Evolutionary conservation across 2,329 filamentous ascomycete genomes (phyloP), one percentile per base, ranked within the genome.

Genomic region (Paecilomyces sp.): DNA sequence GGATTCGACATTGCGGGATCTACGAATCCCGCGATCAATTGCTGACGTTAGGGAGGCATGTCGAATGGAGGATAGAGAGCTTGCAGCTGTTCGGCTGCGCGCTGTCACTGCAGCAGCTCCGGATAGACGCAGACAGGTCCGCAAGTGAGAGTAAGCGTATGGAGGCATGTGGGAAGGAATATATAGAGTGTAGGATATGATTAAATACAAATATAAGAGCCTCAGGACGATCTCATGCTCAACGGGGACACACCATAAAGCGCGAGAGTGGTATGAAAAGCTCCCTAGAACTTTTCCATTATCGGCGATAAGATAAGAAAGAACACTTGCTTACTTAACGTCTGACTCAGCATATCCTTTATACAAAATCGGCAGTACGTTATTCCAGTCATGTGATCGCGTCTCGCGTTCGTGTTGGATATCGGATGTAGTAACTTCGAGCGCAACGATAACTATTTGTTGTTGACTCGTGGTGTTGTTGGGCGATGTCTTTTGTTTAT

Each of bases 1-100:
- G 8, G 31, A 34, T 55, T 64, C 47, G 52, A 54, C 12, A 52
- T 58, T 58, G 24, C 54, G 65, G 12, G 65, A 83, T 73, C 71
- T 77, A 68, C 86, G 84, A 58, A 91, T 79, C 13, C 88, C 88
- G 54, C 82, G 80, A 64, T 86, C 83, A 67, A 92, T 91, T 52
- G 88, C 88, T 9, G 88, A 88, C 61, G 80, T 83, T 50, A 90
- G 80, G 51, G 85, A 87, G 24, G 83, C 82, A 68, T 77, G 68
- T 61, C 81, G 79, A 34, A 68, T 66, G 24, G 57, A 54, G 9
- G 50, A 61, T 62, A 68, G 58, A 59, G 59, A 61, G 61, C 52
- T 41, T 30, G 18, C 15, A 61, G 25, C 36, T 51, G 55, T 11
- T 57, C 54, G 12, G 53, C 54, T 24, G 57, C 56, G 41, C 18